Percentiles rank a stretch among this genome's conserved stretches.
phyloP scores from a whole-genome alignment of 2,329 filamentous ascomycete species.

The Trematosphaeria pertusa region DNA sequence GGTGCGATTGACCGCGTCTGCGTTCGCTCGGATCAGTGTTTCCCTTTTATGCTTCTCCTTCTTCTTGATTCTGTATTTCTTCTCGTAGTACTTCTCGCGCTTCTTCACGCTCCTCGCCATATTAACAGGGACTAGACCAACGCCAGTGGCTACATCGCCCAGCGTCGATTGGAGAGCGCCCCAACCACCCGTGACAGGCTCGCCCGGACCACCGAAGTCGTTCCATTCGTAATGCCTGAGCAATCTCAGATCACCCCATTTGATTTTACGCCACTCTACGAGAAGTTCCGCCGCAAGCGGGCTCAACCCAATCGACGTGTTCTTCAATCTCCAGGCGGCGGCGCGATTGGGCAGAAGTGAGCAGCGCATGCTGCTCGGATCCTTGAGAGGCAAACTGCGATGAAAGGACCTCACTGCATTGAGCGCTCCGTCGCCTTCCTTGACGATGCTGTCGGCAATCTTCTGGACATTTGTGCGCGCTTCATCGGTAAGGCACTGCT shows the following conservation, averaged over 20 bases:
- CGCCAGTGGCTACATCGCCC: slow-evolving; percentile 66
- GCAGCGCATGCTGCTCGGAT: slow-evolving; percentile 64
- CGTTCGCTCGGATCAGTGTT: slow-evolving; percentile 27
- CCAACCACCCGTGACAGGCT: slow-evolving; percentile 72
- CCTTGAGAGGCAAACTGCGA: slow-evolving; percentile 60
- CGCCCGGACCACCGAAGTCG: slow-evolving; percentile 77
- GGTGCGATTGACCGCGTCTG: slow-evolving; percentile 5
- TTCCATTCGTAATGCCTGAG: slow-evolving; percentile 76
- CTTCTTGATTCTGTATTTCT: slow-evolving; percentile 49
- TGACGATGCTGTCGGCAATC: slow-evolving; percentile 67
- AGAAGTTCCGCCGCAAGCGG: slow-evolving; percentile 71
- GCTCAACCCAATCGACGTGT: slow-evolving; percentile 66
- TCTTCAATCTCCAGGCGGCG: slow-evolving; percentile 71
- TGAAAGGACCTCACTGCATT: slow-evolving; percentile 75
- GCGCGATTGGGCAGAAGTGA: slow-evolving; percentile 68
- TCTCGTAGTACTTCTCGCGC: slow-evolving; percentile 59
- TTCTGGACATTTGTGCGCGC: slow-evolving; percentile 64
- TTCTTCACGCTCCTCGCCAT: slow-evolving; percentile 65
- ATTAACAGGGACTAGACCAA: slow-evolving; percentile 69
- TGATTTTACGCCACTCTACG: slow-evolving; percentile 65
- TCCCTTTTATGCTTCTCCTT: slow-evolving; percentile 37
- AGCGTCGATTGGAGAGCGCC: slow-evolving; percentile 67
- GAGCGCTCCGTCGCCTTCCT: slow-evolving; percentile 69
- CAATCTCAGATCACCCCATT: slow-evolving; percentile 69
- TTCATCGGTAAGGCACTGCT: slow-evolving; percentile 68